Base-by-base conservation (phyloP, 2,329 filamentous ascomycete genomes). In the Fusarium palustre region DNA sequence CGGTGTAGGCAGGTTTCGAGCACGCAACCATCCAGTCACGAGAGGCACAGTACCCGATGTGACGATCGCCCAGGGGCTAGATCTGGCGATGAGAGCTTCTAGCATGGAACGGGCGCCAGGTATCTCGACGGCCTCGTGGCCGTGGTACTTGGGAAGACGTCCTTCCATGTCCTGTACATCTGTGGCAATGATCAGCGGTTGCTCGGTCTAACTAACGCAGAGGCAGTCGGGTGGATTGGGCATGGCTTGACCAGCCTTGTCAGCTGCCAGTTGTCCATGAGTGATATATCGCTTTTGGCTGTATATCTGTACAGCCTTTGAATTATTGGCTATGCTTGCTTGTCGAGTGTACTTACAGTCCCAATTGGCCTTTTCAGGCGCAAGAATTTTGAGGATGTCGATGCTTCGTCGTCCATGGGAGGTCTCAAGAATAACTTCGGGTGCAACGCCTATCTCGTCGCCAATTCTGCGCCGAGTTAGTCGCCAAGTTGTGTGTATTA, bases 331-430 rank as follows among this genome's bases (percentile, higher is more conserved):
- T 30, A 24, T 59, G 31, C 20, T 34, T 38, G 33, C 22, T 36
- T 58, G 39, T 41, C 43, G 25, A 39, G 30, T 20, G 43, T 28
- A 88, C 92, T 82, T 81, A 97, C 93, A 97, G 69, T 97, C 93
- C 93, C 92, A 95, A 74, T 91, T 97, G 42, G 96, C 96, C 77
- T 93, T 93, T 72, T 92, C 90, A 18, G 93, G 92, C 66, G 92
- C 90, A 61, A 97, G 87, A 30, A 94, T 83, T 77, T 88, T 88
- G 61, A 99, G 85, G 4, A 92, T 89, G 74, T 99, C 96, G 75
- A 98, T 97, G 71, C 90, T 93, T 61, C 96, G 86, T 63, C 95
- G 89, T 66, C 96, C 96, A 80, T 99, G 96, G 7, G 94, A 97
- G 12, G 93, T 97, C 74, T 93, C 87, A 28, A 98, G 86, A 74